Evolutionary conservation across 2,329 filamentous ascomycete species (phyloP), one percentile per base, ranked within the genome.

Genomic region (Colletotrichum sidae): DNA sequence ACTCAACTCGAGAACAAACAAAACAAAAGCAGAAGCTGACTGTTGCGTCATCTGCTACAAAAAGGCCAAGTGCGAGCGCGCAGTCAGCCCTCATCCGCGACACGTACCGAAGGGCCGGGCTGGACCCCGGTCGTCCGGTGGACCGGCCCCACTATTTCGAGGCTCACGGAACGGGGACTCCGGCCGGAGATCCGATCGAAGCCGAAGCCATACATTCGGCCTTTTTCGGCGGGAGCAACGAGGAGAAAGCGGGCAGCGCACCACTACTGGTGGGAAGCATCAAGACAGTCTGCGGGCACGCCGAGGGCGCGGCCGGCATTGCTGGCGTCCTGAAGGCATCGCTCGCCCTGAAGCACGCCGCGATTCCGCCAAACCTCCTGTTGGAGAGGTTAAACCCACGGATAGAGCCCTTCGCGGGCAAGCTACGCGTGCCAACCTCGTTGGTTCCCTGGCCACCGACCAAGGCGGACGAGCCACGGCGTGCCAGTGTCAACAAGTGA

Each of bases 131-230:
- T 1, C 55, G 71, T 9, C 68, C 67, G 1, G 50, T 6, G 11
- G 42, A 45, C 2, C 13, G 42, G n/a, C n/a, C 12, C 42, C 42
- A 67, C 13, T 70, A 69, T 47, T 60, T 76, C 41, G 73, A 75
- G 57, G 73, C 72, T 10, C 80, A 82, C 46, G 79, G 78, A 2
- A 80, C 80, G 0, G 78, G 78, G 1, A 82, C 79, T 2, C 61
- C 68, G 6, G 72, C 72, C 1, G 80, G 79, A 37, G 52, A 61
- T 2, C 60, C 77, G 0, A 67, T 73, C 6, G 80, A 81, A 49
- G 72, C 74, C 6, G 49, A 60, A 2, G 78, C 76, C 2, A 72
- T 81, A 7, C 8, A n/a, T 8, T 17, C 10, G 1, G 62, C 54
- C 13, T 66, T 68, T 42, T 59, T 61, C 12, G 46, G 63, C 57